phyloP scores from a whole-genome alignment of 2,329 filamentous ascomycete genomes.

The Tolypocladium cylindrosporum region DNA sequence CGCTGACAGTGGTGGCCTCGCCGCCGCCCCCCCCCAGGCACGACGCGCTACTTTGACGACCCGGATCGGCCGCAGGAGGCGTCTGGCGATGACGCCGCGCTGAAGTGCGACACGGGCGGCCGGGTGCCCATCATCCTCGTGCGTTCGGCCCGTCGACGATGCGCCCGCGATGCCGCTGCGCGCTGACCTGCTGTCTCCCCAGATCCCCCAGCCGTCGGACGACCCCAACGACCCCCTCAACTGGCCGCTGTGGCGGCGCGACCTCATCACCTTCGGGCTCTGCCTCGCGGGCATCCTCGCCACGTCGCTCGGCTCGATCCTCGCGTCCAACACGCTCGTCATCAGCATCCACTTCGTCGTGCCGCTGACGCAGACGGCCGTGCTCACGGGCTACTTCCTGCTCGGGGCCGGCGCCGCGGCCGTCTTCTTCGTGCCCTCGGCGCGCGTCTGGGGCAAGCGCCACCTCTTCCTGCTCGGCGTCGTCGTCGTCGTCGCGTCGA shows the following conservation, averaged over 20 bases:
- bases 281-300: slow-evolving; percentile 76
- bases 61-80: slow-evolving; percentile 35
- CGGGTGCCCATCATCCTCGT: slow-evolving; percentile 66
- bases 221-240: slow-evolving; percentile 81
- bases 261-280: slow-evolving; percentile 68
- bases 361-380: slow-evolving; percentile 65
- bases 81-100: slow-evolving; percentile 27
- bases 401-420: slow-evolving; percentile 74
- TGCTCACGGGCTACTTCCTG: slow-evolving; percentile 81
- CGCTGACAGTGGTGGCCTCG: not conserved
- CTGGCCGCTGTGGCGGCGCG: slow-evolving; percentile 81
- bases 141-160: slow-evolving; percentile 7
- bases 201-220: slow-evolving; percentile 74
- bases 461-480: slow-evolving; percentile 77
- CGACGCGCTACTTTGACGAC: slow-evolving; percentile 55
- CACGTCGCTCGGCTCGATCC: slow-evolving; percentile 72
- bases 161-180: too few species aligned
- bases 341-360: slow-evolving; percentile 56
- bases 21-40: slow-evolving; percentile 30
- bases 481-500: slow-evolving; percentile 61
- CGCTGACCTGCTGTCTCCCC: not conserved
- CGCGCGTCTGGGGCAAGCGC: slow-evolving; percentile 85
- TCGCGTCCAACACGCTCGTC: slow-evolving; percentile 80
- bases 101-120: slow-evolving; percentile 67
- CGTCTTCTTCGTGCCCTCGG: slow-evolving; percentile 77